Conservation (phyloP, 768 basidiomycete species). For the Phanerodontia chrysosporium region DNA sequence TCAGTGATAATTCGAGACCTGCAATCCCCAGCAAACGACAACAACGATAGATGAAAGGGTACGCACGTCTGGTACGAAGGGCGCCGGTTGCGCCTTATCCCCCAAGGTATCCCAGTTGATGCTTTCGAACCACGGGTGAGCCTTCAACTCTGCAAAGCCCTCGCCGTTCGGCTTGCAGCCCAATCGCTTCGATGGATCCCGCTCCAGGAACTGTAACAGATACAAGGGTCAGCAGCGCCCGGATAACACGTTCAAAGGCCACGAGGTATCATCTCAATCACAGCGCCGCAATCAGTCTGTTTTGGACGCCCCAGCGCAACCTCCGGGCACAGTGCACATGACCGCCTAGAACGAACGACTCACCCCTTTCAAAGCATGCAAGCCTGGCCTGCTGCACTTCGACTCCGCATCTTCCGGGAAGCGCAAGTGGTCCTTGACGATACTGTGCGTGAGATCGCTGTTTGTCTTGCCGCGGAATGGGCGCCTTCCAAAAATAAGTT, state of each 20-base stretch:
- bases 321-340: not conserved
- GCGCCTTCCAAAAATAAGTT: slow-evolving; percentile 85
- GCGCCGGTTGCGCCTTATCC: slow-evolving; percentile 66
- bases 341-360: slow-evolving; percentile 26
- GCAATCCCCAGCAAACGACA: slow-evolving; percentile 5
- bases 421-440: slow-evolving; percentile 78
- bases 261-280: not conserved
- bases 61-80: slow-evolving; percentile 87
- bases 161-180: slow-evolving; percentile 80
- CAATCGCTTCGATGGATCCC: slow-evolving; percentile 76
- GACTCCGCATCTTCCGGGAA: slow-evolving; percentile 89
- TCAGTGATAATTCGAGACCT: slow-evolving; percentile 7
- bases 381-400: slow-evolving; percentile 71
- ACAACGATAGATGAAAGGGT: not conserved
- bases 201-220: slow-evolving; percentile 68
- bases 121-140: slow-evolving; percentile 82
- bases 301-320: not conserved
- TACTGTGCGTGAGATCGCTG: slow-evolving; percentile 87
- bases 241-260: not conserved
- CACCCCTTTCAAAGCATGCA: slow-evolving; percentile 79
- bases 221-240: not conserved
- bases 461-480: slow-evolving; percentile 95
- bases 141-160: slow-evolving; percentile 73
- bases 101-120: slow-evolving; percentile 90
- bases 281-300: not conserved